phyloP scores from a whole-genome alignment of 2,329 filamentous ascomycete genomes.

The Xylaria sp. region DNA sequence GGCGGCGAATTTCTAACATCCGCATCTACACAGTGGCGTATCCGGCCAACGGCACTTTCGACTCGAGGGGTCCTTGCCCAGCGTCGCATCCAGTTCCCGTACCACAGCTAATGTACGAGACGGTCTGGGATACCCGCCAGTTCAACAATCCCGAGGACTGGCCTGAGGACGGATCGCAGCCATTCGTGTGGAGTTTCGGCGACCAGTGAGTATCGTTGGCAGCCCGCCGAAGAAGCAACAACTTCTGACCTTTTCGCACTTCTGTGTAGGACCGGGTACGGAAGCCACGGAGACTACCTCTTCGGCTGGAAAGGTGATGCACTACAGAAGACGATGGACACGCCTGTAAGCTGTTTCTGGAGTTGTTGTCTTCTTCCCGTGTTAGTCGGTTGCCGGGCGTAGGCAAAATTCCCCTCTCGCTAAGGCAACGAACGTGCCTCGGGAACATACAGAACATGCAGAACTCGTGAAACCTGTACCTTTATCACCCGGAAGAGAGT shows the following conservation, averaged over 20 bases:
- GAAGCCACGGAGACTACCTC: slow-evolving; percentile 53
- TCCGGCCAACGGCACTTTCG: slow-evolving; percentile 53
- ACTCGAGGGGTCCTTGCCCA: slow-evolving; percentile 52
- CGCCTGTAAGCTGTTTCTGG: slow-evolving; percentile 28
- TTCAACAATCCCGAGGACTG: slow-evolving; percentile 54
- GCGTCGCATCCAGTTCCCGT: slow-evolving; percentile 53
- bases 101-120: slow-evolving; percentile 54
- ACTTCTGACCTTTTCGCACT: not conserved
- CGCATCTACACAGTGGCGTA: slow-evolving; percentile 50
- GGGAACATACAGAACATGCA: no score
- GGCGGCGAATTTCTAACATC: not conserved
- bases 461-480: no score
- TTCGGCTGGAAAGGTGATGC: slow-evolving; percentile 58
- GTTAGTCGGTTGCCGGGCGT: not conserved
- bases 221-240: no score
- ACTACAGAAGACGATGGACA: slow-evolving; percentile 51
- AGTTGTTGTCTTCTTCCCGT: not conserved
- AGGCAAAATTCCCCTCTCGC: not conserved
- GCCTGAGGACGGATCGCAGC: slow-evolving; percentile 53
- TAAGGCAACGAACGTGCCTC: not conserved
- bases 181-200: slow-evolving; percentile 50
- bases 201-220: slow-evolving; percentile 40
- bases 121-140: slow-evolving; percentile 53
- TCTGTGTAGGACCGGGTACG: slow-evolving; percentile 49
- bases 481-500: not conserved